Evolutionary conservation across 495 filamentous ascomycete genomes (phyloP).

Genomic region (Trichocladium uniseriatum): DNA sequence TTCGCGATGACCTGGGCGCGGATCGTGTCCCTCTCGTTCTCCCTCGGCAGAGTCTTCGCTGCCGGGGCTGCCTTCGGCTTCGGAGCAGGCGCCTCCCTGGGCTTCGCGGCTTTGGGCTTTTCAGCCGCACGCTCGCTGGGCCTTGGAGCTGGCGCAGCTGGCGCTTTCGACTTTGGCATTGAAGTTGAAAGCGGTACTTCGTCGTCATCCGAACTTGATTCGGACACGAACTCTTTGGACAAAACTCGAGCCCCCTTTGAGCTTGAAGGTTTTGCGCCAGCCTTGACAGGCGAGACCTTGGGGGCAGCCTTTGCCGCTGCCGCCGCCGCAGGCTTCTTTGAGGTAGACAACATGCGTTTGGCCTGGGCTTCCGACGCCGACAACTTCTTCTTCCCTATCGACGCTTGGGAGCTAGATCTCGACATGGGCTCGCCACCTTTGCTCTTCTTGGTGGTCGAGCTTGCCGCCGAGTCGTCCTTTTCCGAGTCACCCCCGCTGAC

Average conservation of each 20-base stretch:
- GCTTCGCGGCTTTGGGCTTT: conserved; percentile 18
- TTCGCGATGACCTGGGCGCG: conserved; percentile 26
- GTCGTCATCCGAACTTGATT: conserved; percentile 65
- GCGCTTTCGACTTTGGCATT: conserved; percentile 29
- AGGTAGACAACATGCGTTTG: conserved; percentile 51
- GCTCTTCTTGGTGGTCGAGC: conserved; percentile 21
- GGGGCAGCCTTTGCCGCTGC: conserved; percentile 23
- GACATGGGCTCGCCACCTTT: conserved; percentile 45
- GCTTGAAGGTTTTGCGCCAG: conserved; percentile 17
- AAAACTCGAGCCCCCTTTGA: conserved; percentile 15
- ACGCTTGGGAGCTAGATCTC: conserved; percentile 44
- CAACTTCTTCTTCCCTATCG: conserved; percentile 48
- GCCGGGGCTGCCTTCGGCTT: conserved; percentile 13
- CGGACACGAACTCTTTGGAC: conserved; percentile 65
- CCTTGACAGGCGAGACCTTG: conserved; percentile 26
- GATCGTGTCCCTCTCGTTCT: conserved; percentile 22
- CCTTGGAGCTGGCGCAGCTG: conserved; percentile 20
- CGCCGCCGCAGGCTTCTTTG: conserved; percentile 36
- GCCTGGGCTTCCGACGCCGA: conserved; percentile 52
- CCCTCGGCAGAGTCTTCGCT: conserved; percentile 8
- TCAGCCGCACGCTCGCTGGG: conserved; percentile 28
- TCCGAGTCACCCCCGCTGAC: conserved; percentile 48
- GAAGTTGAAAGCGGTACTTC: conserved; percentile 30
- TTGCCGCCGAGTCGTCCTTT: conserved; percentile 25
- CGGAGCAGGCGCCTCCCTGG: conserved; percentile 20